phyloP scores from a whole-genome alignment of 495 filamentous ascomycete species.

The Penicillium angulare region DNA sequence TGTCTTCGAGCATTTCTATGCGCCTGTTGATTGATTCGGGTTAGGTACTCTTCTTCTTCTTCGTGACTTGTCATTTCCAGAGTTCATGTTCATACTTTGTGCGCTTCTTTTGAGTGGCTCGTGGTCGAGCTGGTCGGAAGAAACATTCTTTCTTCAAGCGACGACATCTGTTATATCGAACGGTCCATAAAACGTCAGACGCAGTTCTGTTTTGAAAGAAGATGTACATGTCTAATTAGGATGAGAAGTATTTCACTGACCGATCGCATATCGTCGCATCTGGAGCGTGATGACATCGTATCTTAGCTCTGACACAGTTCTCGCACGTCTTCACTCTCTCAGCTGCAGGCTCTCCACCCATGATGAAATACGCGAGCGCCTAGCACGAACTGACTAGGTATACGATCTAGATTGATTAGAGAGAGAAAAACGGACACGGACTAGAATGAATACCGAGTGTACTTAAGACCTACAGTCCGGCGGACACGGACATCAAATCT shows the following conservation, averaged over 20 bases:
- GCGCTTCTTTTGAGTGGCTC: conserved; percentile 12
- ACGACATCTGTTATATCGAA: too few species aligned
- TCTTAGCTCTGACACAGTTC: conserved; percentile 19
- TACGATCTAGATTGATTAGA: background rate
- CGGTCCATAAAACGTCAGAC: conserved; percentile 1
- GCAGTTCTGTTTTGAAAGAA: background rate
- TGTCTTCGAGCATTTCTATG: conserved; percentile 17
- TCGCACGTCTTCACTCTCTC: conserved; percentile 15
- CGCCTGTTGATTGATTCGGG: conserved; percentile 7
- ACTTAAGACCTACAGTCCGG: conserved; percentile 5
- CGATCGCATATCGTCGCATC: conserved; percentile 11
- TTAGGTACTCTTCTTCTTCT: background rate
- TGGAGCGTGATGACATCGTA: conserved; percentile 13
- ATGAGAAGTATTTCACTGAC: conserved; percentile 2
- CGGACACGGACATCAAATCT: conserved; percentile 9
- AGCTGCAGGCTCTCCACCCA: background rate
- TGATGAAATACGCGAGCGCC: too few species aligned
- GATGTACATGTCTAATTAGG: too few species aligned
- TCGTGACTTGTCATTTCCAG: background rate
- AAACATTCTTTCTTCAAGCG: conserved; percentile 21
- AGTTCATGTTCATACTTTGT: conserved; percentile 7
- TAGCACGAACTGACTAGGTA: too few species aligned
- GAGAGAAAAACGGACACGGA: background rate
- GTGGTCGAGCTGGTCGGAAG: conserved; percentile 15
- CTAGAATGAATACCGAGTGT: background rate